Base-by-base conservation (phyloP, 1,284 basidiomycete genomes). In the Laetiporus sulphureus region DNA sequence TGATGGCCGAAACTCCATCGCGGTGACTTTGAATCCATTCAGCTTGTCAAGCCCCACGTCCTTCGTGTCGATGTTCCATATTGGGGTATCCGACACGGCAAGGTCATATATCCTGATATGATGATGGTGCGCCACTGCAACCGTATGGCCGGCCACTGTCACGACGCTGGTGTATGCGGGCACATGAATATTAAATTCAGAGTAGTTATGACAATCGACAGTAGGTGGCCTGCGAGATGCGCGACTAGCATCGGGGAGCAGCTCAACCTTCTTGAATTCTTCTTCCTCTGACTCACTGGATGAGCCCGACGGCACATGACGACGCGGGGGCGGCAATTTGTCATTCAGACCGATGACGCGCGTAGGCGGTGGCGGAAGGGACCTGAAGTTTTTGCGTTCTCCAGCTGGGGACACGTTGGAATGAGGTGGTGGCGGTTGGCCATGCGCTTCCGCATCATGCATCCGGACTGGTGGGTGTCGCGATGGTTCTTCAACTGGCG, bases 221-320 rank as follows among this genome's bases (percentile, higher is more conserved):
- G 45, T 52, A 0, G 93, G 93, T 1, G 85, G 83, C 0, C 84
- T 75, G 6, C 91, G 77, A 19, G 89, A 94, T 1, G 91, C 84
- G 35, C 77, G 75, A 36, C 82, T 90, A 7, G 79, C 73, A 59
- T 95, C 91, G 0, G 92, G 91, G 41, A 91, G 75, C 16, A 77
- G 69, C 45, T 92, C 86, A 0, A 75, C 47, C 41, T 58, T 44
- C 46, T 59, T 62, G 10, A 51, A 33, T 8, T 64, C 61, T 10
- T 65, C 63, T 16, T 63, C 60, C 27, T 59, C 59, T 11, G 53
- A 53, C 30, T 83, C 75, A 21, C 77, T 73, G n/a, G 72, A 75
- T 4, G 72, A 73, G 2, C 68, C 63, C 1, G 66, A 66, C 1
- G 60, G 56, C 1, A 68, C 58, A 10, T 67, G 65, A n/a, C 77